Conservation (phyloP, 495 filamentous ascomycete genomes). For the Xylona heveae region DNA sequence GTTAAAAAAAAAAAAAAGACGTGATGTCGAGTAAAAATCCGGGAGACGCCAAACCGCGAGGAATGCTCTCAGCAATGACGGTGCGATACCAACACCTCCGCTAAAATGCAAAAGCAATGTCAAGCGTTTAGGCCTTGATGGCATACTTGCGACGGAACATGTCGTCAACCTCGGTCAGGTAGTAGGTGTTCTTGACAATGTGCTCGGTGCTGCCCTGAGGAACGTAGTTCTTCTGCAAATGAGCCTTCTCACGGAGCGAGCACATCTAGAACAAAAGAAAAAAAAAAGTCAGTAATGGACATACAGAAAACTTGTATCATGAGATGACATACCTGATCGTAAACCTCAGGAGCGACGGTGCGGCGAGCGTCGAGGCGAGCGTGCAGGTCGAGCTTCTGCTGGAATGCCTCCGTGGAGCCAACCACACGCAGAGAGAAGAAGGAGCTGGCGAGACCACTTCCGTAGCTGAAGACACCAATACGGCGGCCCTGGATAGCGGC, state of each 20-base stretch:
- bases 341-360: slow-evolving; percentile 59
- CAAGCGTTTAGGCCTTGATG: slow-evolving; percentile 73
- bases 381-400: slow-evolving; percentile 61
- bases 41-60: no score
- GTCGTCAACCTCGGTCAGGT: slow-evolving; percentile 72
- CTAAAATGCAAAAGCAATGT: no score
- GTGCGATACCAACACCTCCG: no score
- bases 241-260: slow-evolving; percentile 77
- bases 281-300: background rate
- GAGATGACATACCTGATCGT: slow-evolving; percentile 47
- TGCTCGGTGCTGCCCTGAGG: slow-evolving; percentile 59
- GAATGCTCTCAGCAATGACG: no score
- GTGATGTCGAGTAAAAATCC: no score
- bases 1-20: no score
- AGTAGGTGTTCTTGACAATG: slow-evolving; percentile 66
- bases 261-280: slow-evolving; percentile 45
- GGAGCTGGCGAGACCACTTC: slow-evolving; percentile 73
- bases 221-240: slow-evolving; percentile 77
- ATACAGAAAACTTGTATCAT: background rate
- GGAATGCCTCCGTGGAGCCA: slow-evolving; percentile 54
- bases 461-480: slow-evolving; percentile 86
- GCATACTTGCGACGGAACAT: slow-evolving; percentile 87
- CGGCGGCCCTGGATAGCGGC: slow-evolving; percentile 62
- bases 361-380: slow-evolving; percentile 49
- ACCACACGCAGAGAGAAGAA: slow-evolving; percentile 75